Percentiles rank a stretch among this genome's conserved stretches.
These are phyloP conservation scores for Colletotrichum sojae DNA, from an alignment of 2,329 filamentous ascomycete species.

Conservation along the genomic window DNA sequence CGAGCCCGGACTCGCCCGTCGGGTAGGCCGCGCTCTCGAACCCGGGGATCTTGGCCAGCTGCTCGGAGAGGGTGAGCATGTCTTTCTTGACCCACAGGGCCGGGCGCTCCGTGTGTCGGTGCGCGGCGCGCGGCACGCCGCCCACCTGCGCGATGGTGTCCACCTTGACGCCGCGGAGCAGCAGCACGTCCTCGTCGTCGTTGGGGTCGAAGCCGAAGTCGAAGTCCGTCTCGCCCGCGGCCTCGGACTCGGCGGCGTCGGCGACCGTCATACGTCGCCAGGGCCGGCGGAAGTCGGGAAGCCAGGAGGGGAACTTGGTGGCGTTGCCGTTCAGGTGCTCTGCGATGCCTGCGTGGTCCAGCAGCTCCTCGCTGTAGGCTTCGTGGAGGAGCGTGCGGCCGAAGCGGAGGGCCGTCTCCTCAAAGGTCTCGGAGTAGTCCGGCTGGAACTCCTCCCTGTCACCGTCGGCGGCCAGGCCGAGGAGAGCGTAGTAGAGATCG, in stretches of 20 bases:
- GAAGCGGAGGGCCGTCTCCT: constrained; percentile 37
- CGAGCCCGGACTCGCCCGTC: constrained; percentile 16
- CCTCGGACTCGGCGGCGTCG: constrained; percentile 37
- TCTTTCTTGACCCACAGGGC: constrained; percentile 36
- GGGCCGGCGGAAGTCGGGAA: constrained; percentile 37
- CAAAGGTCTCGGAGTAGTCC: constrained; percentile 35
- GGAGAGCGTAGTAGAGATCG: constrained; percentile 37
- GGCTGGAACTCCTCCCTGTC: constrained; percentile 39
- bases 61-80: constrained; percentile 22
- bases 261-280: constrained; percentile 40
- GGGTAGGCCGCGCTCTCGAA: constrained; percentile 26
- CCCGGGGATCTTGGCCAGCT: constrained; percentile 11
- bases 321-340: constrained; percentile 26
- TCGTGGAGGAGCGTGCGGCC: constrained; percentile 37
- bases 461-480: constrained; percentile 37
- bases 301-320: constrained; percentile 33
- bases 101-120: constrained; percentile 32
- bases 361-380: constrained; percentile 38
- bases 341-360: constrained; percentile 36
- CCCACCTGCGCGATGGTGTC: constrained; percentile 31
- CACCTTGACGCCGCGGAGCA: constrained; percentile 35
- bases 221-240: constrained; percentile 38
- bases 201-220: constrained; percentile 38
- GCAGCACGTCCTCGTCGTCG: constrained; percentile 28
- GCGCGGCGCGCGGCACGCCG: constrained; percentile 31